Evolutionary conservation across 345 rosid species (phyloP), one percentile per base, ranked within the genome.

Genomic region (Gossypium australe): DNA sequence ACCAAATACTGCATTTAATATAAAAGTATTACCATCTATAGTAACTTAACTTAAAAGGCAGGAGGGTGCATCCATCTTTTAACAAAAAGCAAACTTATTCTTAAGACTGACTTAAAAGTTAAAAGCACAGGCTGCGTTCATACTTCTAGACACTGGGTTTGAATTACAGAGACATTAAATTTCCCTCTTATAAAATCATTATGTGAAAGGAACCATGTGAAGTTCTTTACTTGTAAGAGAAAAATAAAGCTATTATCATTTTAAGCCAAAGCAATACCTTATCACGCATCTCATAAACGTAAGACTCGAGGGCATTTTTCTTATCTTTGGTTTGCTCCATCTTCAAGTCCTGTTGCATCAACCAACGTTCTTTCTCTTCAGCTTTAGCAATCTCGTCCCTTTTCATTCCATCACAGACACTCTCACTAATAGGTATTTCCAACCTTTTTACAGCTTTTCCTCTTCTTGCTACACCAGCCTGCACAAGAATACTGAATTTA

Each of bases 241-340:
- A 55, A 57, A 0, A 57, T 53, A 72, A 43, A 58, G 65, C 66
- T 72, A 14, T 16, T 4, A 58, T 49, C 64, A 55, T 48, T 43
- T 65, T 16, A 58, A 64, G 44, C 65, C 34, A 29, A 3, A 64
- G 71, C 64, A 41, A 61, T 88, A 91, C 97, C 94, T 92, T 92
- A 78, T 87, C 87, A 67, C 97, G 97, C 81, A 84, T 89, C 65
- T 89, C 97, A 80, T 92, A 92, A 76, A 92, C 97, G 82, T 81
- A 87, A 51, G 94, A 82, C 83, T 92, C 94, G 18, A 92, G 82
- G 63, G 97, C 92, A 86, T 92, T 89, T 77, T 86, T 92, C 75
- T 68, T 82, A 38, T 92, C 90, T 75, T 92, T 88, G 55, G 94
- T 88, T 27, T 81, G 86, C 79, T 92, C 97, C 84, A 89, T 90